Conservation (phyloP, 441 rosid species). For the Bruguiera hainesii region DNA sequence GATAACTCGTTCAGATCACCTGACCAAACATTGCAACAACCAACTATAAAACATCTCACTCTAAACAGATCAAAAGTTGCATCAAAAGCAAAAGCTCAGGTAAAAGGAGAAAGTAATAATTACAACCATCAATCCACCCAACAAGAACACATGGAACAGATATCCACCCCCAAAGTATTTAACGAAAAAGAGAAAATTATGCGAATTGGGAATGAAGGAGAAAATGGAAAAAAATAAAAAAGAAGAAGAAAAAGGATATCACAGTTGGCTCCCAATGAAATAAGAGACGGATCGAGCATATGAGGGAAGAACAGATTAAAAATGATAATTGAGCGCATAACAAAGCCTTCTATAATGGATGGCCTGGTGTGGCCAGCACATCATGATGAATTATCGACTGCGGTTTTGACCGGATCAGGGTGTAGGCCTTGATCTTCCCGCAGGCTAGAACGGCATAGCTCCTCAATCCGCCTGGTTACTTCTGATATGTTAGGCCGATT, state of each 20-base stretch:
- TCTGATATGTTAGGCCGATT: conserved; percentile 68
- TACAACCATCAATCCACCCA: conserved; percentile 42
- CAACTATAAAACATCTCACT: conserved; percentile 15
- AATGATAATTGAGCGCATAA: conserved; percentile 23
- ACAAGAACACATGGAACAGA: conserved; percentile 25
- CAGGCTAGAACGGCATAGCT: conserved; percentile 40
- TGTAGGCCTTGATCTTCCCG: conserved; percentile 27
- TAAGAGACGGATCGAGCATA: conserved; percentile 18
- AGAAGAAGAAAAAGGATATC: not conserved
- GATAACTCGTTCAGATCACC: conserved; percentile 2
- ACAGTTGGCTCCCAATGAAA: conserved; percentile 26
- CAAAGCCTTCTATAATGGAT: conserved; percentile 14
- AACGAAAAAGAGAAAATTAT: conserved; percentile 9
- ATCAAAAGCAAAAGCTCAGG: conserved; percentile 31
- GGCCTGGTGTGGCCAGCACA: conserved; percentile 13
- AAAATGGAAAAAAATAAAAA: not conserved
- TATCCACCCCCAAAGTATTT: conserved; percentile 26
- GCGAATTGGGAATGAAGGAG: conserved; percentile 7
- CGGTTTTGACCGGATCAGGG: conserved; percentile 31
- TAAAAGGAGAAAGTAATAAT: conserved; percentile 27
- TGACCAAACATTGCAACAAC: conserved; percentile 16
- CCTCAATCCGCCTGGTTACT: conserved; percentile 58
- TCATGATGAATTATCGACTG: conserved; percentile 25
- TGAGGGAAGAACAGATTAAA: conserved; percentile 13
- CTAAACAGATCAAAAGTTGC: conserved; percentile 33